Percentiles rank a stretch among this genome's conserved stretches.
phyloP scores from a whole-genome alignment of 768 basidiomycete species.

The Cyclocybe aegerita region DNA sequence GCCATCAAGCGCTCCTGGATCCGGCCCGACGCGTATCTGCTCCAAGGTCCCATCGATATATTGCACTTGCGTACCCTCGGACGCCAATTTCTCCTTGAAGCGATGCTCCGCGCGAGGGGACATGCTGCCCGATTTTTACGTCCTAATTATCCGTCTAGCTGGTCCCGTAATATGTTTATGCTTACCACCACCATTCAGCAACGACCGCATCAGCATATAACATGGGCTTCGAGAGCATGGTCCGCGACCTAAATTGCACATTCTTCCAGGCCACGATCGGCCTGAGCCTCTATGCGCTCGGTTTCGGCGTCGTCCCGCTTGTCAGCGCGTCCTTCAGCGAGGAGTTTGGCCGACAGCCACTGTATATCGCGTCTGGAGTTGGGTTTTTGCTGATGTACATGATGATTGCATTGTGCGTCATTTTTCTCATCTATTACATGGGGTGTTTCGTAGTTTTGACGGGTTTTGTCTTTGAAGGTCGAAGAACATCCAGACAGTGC shows the following conservation, averaged over 20 bases:
- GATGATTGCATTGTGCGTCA: slow-evolving; percentile 41
- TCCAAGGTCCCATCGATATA: too few relatives aligned
- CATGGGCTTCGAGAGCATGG: slow-evolving; percentile 60
- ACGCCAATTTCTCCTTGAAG: slow-evolving; percentile 47
- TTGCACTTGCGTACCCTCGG: too few relatives aligned
- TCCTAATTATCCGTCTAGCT: slow-evolving; percentile 47
- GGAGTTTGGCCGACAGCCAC: slow-evolving; percentile 64
- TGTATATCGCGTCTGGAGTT: slow-evolving; percentile 52
- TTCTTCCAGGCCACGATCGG: slow-evolving; percentile 46
- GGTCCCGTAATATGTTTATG: slow-evolving; percentile 10
- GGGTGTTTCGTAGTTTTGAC: background rate
- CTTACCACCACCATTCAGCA: slow-evolving; percentile 38
- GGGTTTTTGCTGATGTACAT: slow-evolving; percentile 54
- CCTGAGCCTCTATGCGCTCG: slow-evolving; percentile 53
- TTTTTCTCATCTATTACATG: background rate
- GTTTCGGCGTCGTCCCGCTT: slow-evolving; percentile 63
- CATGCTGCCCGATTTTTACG: slow-evolving; percentile 62
- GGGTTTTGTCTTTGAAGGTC: slow-evolving; percentile 25
- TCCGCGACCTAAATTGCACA: slow-evolving; percentile 43
- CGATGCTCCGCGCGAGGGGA: slow-evolving; percentile 69
- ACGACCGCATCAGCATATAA: slow-evolving; percentile 52
- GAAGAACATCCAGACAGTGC: slow-evolving; percentile 60
- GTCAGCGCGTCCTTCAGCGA: slow-evolving; percentile 73
- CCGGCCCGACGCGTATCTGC: background rate
- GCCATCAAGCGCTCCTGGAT: background rate